A percentile compares a stretch with the other conserved stretches of the same genome.
Evolutionary conservation across 1,139 yeast species (phyloP).

Genomic region (Suhomyces atakaporum): DNA sequence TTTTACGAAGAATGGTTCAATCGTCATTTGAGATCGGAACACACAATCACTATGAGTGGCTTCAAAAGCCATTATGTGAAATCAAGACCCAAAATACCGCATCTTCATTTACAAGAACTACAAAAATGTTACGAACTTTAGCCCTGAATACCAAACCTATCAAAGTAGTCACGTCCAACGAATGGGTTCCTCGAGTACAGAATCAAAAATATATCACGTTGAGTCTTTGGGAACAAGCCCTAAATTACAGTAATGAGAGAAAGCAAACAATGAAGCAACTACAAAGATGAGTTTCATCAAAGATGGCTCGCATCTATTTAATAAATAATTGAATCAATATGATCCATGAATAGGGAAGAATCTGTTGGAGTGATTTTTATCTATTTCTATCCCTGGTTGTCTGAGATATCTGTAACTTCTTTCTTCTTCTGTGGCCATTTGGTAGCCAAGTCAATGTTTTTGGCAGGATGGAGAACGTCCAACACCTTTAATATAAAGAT

Average conservation of each 20-base stretch:
- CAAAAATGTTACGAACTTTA: conserved; percentile 4
- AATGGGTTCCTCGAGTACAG: conserved; percentile 25
- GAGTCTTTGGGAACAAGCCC: conserved; percentile 14
- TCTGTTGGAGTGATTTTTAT: too few relatives aligned
- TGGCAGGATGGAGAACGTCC: conserved; percentile 71
- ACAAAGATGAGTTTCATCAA: too few relatives aligned
- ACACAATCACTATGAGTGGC: conserved; percentile 22
- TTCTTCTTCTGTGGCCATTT: conserved; percentile 66
- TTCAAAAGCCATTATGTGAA: conserved; percentile 16
- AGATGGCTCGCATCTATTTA: too few relatives aligned
- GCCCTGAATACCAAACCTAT: conserved; percentile 14
- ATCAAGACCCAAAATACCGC: background rate
- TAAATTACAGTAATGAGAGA: conserved; percentile 6
- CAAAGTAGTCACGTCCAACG: conserved; percentile 11
- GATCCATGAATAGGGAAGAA: too few relatives aligned
- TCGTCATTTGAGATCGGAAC: conserved; percentile 6
- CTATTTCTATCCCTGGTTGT: too few relatives aligned
- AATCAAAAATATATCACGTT: conserved; percentile 24
- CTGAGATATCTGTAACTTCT: background rate
- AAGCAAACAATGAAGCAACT: background rate
- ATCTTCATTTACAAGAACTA: background rate
- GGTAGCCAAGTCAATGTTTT: conserved; percentile 64
- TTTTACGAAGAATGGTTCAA: conserved; percentile 31
- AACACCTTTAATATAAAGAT: conserved; percentile 61
- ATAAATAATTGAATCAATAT: too few relatives aligned